Evolutionary conservation across 768 basidiomycete species (phyloP).

Genomic region (Lactarius vividus): DNA sequence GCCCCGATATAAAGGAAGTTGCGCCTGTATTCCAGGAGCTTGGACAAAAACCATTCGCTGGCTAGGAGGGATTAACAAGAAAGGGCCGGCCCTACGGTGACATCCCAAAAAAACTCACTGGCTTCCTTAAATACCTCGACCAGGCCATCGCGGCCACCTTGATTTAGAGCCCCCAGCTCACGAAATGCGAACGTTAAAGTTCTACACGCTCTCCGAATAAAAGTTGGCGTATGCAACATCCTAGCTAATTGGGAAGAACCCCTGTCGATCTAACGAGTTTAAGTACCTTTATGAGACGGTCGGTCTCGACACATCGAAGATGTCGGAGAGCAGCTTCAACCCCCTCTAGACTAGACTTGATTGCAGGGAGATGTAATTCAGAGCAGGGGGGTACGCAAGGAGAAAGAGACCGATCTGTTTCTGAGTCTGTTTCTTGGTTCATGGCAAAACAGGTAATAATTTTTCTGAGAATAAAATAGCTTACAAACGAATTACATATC

Average conservation of each 20-base stretch:
- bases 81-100: neutral
- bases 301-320: conserved; percentile 3
- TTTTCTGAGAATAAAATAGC: neutral
- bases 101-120: conserved; percentile 7
- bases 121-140: conserved; percentile 14
- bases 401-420: conserved; percentile 28
- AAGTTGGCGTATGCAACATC: conserved; percentile 14
- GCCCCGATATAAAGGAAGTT: conserved; percentile 47
- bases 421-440: conserved; percentile 57
- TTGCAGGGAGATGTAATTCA: neutral
- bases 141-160: neutral
- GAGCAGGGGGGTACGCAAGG: conserved; percentile 19
- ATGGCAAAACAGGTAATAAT: conserved; percentile 19
- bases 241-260: conserved; percentile 10
- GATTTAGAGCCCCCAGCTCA: neutral
- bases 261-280: conserved; percentile 22
- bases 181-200: conserved; percentile 8
- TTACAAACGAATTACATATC: neutral
- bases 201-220: conserved; percentile 13
- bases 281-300: conserved; percentile 14
- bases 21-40: conserved; percentile 52
- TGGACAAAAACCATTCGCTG: conserved; percentile 16
- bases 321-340: conserved; percentile 1
- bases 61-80: neutral
- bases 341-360: neutral